Conservation (phyloP, 257 asterid species). For the Forsythia suspensa region DNA sequence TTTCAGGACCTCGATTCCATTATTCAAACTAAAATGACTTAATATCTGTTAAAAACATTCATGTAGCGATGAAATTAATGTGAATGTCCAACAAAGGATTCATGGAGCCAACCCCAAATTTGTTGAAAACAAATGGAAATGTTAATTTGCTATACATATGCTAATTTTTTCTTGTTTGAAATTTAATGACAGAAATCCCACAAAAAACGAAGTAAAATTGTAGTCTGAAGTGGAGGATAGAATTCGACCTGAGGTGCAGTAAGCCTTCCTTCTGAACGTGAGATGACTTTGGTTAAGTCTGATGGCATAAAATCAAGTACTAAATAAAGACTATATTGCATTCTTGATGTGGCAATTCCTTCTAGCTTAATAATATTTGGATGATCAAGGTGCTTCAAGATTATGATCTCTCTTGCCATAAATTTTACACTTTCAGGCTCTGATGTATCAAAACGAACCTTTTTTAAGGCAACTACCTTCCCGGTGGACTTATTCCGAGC, state of each 20-base stretch:
- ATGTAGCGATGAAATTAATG: no score
- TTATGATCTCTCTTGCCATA: conserved; percentile 87
- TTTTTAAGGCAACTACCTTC: conserved; percentile 70
- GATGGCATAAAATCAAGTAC: conserved; percentile 75
- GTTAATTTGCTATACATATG: not conserved
- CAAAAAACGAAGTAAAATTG: not conserved
- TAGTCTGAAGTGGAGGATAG: not conserved
- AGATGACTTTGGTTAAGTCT: conserved; percentile 54
- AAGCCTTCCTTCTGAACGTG: conserved; percentile 52
- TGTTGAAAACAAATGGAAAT: not conserved
- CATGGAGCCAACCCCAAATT: not conserved
- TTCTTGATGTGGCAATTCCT: conserved; percentile 87
- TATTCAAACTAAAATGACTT: not conserved
- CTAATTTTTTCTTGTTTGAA: not conserved
- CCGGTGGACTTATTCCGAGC: conserved; percentile 62
- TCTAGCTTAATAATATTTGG: conserved; percentile 80
- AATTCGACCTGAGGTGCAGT: conserved; percentile 68
- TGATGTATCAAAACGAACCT: conserved; percentile 78
- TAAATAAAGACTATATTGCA: conserved; percentile 82
- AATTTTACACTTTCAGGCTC: conserved; percentile 72
- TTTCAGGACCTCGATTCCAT: not conserved
- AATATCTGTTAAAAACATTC: not conserved
- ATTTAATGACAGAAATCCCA: not conserved
- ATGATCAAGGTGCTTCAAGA: conserved; percentile 62
- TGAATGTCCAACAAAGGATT: not conserved